Evolutionary conservation across 164 flowering plant species (phyloP).

Genomic region (Piper betle): DNA sequence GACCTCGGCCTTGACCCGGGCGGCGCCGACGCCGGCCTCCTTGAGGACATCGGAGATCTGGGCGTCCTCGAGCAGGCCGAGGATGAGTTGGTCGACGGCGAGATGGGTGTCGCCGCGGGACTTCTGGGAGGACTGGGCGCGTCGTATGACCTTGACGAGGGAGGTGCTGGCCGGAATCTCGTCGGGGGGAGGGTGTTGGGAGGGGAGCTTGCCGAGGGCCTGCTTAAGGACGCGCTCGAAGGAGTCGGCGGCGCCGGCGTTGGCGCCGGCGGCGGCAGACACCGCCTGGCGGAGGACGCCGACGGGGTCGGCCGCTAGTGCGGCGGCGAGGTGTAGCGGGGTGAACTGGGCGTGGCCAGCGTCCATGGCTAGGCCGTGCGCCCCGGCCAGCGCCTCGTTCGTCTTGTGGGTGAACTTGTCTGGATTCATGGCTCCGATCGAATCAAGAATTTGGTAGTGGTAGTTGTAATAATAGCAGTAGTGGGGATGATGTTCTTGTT

Average conservation of each 20-base stretch:
- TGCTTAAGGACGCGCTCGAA: slow-evolving; percentile 54
- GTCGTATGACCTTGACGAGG: slow-evolving; percentile 45
- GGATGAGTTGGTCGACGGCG: slow-evolving; percentile 61
- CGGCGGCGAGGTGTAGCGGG: slow-evolving; percentile 54
- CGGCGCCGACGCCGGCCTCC: slow-evolving; percentile 49
- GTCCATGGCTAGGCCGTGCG: slow-evolving; percentile 48
- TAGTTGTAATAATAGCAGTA: too few species aligned
- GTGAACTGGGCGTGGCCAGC: slow-evolving; percentile 67
- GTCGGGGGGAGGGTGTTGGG: slow-evolving; percentile 68
- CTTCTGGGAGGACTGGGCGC: slow-evolving; percentile 67
- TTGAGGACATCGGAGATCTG: slow-evolving; percentile 58
- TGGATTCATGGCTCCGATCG: slow-evolving; percentile 41
- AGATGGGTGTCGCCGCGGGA: slow-evolving; percentile 55
- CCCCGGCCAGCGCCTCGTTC: slow-evolving; percentile 50
- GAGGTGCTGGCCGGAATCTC: slow-evolving; percentile 55
- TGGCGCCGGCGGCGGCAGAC: slow-evolving; percentile 31
- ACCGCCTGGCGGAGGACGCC: slow-evolving; percentile 64
- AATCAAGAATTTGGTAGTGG: background rate
- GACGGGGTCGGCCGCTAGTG: slow-evolving; percentile 38
- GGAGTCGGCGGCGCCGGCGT: slow-evolving; percentile 43
- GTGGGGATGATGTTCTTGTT: too few species aligned
- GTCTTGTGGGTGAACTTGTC: slow-evolving; percentile 88
- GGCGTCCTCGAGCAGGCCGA: slow-evolving; percentile 81
- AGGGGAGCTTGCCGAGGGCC: slow-evolving; percentile 52
- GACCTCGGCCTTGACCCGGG: slow-evolving; percentile 59